phyloP scores from a whole-genome alignment of 2,329 filamentous ascomycete genomes.

The Claviceps cyperi region DNA sequence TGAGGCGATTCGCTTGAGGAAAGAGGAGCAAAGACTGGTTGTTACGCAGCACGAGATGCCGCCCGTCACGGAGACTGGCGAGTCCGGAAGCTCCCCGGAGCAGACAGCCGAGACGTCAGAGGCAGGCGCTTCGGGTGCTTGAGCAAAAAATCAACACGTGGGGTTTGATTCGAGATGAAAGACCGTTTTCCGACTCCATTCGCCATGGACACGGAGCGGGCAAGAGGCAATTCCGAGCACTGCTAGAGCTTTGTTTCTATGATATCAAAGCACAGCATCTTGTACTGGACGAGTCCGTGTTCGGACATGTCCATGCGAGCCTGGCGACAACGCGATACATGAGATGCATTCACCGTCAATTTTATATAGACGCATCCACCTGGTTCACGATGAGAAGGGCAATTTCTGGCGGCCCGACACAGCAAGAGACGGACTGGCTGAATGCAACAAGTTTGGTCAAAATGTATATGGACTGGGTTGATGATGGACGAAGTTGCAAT shows the following conservation, averaged over 20 bases:
- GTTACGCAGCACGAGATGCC: conserved; percentile 9
- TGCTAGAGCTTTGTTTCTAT: conserved; percentile 5
- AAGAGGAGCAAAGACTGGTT: conserved; percentile 58
- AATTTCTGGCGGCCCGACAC: background rate
- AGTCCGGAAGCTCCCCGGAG: conserved; percentile 2
- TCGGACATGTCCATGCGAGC: background rate
- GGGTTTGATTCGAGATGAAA: background rate
- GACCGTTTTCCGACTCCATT: background rate
- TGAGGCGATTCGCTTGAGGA: conserved; percentile 55
- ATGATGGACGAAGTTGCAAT: background rate
- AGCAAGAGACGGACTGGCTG: background rate
- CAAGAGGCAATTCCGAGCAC: conserved; percentile 15
- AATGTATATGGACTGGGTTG: background rate
- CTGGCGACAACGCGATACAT: background rate
- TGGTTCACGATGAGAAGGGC: background rate
- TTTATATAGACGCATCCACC: background rate
- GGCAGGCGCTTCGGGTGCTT: conserved; percentile 6
- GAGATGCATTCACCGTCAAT: background rate
- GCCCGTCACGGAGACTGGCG: background rate
- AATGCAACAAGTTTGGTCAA: background rate
- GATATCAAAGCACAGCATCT: conserved; percentile 2
- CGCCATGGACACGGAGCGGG: conserved; percentile 1
- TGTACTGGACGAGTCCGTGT: conserved; percentile 4
- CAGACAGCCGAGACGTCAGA: conserved; percentile 2
- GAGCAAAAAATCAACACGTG: background rate